A percentile compares a stretch with the other conserved stretches of the same genome.
Evolutionary conservation across 176 grass and related monocot species (phyloP).

Genomic region (Eleusine indica): DNA sequence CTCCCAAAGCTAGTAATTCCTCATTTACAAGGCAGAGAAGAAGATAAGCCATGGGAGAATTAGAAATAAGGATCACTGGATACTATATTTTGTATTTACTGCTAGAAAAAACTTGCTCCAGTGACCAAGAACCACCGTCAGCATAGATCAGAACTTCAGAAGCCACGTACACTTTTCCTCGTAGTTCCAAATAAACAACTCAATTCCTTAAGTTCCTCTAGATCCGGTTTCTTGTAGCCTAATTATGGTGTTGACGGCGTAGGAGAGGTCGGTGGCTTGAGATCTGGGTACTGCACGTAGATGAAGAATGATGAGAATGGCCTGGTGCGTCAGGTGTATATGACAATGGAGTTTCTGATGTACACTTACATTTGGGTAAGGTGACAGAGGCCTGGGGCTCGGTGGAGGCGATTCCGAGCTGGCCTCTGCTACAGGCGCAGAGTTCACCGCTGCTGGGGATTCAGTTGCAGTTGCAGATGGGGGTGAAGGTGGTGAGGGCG

Average conservation of each 20-base stretch:
- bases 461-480: conserved; percentile 27
- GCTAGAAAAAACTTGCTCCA: conserved; percentile 35
- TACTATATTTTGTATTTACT: conserved; percentile 33
- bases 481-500: conserved; percentile 55
- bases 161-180: conserved; percentile 8
- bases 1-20: conserved; percentile 26
- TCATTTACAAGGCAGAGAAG: conserved; percentile 35
- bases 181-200: conserved; percentile 30
- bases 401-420: conserved; percentile 44
- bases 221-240: conserved; percentile 38
- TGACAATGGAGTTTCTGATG: not conserved
- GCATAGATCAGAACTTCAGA: not conserved
- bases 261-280: conserved; percentile 91
- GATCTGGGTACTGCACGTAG: conserved; percentile 78
- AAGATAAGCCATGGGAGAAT: conserved; percentile 1
- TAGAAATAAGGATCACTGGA: not conserved
- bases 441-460: conserved; percentile 37
- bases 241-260: conserved; percentile 67
- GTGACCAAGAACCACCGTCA: not conserved
- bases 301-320: conserved; percentile 21
- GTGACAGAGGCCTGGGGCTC: conserved; percentile 58
- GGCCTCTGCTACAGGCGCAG: conserved; percentile 39
- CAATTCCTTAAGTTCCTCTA: conserved; percentile 29
- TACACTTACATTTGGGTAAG: conserved; percentile 75
- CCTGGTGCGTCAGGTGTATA: not conserved